Conservation (phyloP, 2,329 filamentous ascomycete genomes). For the Monosporascus sp. region DNA sequence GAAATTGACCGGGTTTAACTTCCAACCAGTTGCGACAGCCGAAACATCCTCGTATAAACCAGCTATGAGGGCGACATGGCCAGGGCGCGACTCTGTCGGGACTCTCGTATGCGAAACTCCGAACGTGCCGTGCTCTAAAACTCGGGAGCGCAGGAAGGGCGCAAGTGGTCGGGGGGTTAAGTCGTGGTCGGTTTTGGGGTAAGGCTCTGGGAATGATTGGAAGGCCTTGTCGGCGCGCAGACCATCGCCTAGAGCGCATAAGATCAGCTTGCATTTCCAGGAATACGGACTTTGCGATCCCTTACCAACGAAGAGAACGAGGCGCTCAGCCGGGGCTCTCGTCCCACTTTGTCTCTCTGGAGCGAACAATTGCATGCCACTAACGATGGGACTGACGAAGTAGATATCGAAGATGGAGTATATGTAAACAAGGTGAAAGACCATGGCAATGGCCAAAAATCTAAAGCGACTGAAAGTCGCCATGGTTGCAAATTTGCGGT, state of each 20-base stretch:
- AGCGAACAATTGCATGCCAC: conserved; percentile 81
- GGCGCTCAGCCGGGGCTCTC: conserved; percentile 77
- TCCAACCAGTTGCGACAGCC: conserved; percentile 95
- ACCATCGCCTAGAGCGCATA: conserved; percentile 62
- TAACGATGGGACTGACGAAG: conserved; percentile 95
- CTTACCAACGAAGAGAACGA: conserved; percentile 88
- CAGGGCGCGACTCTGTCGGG: conserved; percentile 91
- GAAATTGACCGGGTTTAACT: conserved; percentile 95
- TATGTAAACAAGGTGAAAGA: conserved; percentile 92
- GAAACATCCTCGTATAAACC: conserved; percentile 98
- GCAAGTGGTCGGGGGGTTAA: conserved; percentile 74
- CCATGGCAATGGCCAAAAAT: conserved; percentile 81
- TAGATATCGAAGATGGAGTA: conserved; percentile 98
- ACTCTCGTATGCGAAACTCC: conserved; percentile 96
- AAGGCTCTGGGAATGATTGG: conserved; percentile 85
- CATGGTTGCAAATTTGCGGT: conserved; percentile 33
- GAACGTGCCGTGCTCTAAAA: conserved; percentile 88
- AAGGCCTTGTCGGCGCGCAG: conserved; percentile 97
- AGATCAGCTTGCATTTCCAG: conserved; percentile 7
- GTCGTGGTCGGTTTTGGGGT: conserved; percentile 59
- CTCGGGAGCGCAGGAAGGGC: conserved; percentile 83
- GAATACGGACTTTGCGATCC: conserved; percentile 8
- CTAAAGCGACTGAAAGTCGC: conserved; percentile 60
- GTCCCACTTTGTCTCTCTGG: conserved; percentile 55
- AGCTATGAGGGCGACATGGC: conserved; percentile 94